Base-by-base conservation (phyloP, 257 asterid genomes). In the Haberlea rhodopensis region DNA sequence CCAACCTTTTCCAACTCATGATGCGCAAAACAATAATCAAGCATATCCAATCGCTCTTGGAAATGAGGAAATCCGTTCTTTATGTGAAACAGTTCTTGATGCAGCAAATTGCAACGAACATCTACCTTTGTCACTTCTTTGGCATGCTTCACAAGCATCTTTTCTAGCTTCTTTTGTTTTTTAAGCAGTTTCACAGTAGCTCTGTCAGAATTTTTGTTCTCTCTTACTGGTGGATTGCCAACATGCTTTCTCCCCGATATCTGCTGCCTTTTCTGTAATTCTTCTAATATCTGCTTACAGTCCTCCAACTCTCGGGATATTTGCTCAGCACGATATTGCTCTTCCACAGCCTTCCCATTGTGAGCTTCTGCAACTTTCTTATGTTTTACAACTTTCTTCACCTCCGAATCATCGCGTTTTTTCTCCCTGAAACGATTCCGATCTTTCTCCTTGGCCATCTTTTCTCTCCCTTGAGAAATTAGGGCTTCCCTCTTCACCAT, bases 81-180 rank as follows among this genome's bases (percentile, higher is more conserved):
- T 46, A 89, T 59, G 69, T 56, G 71, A 69, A 69, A 29, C 27
- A 89, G 66, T 78, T 92, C 88, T 65, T 73, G 79, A 67, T 76
- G 80, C 37, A 81, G 86, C 67, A 87, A 49, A 74, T 57, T 69
- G 71, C 75, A 89, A 23, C 85, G 96, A 55, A 62, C 51, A 57
- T 87, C 96, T 68, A 81, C 63, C 67, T 79, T 77, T 6, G 89
- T 80, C 20, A 76, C 84, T 76, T 82, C 63, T 71, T 84, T 79
- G 64, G 96, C 94, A 75, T 85, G 91, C 82, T 84, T 92, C 64
- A 73, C 82, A 24, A 77, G 78, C 82, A 48, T 71, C 78, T 81
- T 87, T 79, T 87, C 96, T 63, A 89, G 80, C 78, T 85, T 82
- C 79, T 89, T 65, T 51, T 80, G 84, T 75, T 87, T 76, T 68